Base-by-base conservation (phyloP, 139 green algal genomes). In the Pleodorina starrii region DNA sequence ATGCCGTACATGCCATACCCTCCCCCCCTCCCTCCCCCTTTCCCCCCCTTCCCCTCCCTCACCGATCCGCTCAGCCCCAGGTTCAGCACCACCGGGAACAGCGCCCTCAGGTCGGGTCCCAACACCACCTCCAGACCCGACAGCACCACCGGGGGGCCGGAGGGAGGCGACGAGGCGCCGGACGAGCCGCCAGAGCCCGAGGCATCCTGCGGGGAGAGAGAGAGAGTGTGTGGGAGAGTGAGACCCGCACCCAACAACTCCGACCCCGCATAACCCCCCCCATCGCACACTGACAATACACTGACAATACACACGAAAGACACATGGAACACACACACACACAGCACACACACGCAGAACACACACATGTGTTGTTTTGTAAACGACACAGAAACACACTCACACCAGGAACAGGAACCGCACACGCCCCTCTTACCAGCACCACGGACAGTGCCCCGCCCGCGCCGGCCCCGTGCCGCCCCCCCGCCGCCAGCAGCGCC, bases 1-100 rank as follows among this genome's bases (percentile, higher is more conserved):
- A n/a, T n/a, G n/a, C n/a, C n/a, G n/a, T n/a, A n/a, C n/a, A n/a
- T n/a, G n/a, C n/a, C n/a, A n/a, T n/a, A n/a, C 7, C 54, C 5
- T 21, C 9, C 9, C 29, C 7, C 54, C 44, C 32, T 38, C 40
- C 25, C 79, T 5, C n/a, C n/a, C 51, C 43, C n/a, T n/a, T n/a
- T n/a, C n/a, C n/a, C n/a, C n/a, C n/a, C n/a, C n/a, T n/a, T n/a
- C n/a, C 36, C 50, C 43, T 43, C 32, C 46, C 90, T 57, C 71
- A 92, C 87, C 86, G 88, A 23, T 91, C 98, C 74, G 42, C 78
- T 82, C 5, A 98, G 87, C 7, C 91, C 93, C 87, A 99, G 95
- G 90, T 98, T 98, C 72, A 99, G 91, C 66, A 99, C 96, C 54
- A 99, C 93, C 4, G 97, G 97, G 91, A 98, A 99, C 77, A 97